Percentiles rank a stretch among this genome's conserved stretches.
These are phyloP conservation scores for Sphaceloma murrayae DNA, from an alignment of 2,329 filamentous ascomycete species.

Conservation along the genomic window DNA sequence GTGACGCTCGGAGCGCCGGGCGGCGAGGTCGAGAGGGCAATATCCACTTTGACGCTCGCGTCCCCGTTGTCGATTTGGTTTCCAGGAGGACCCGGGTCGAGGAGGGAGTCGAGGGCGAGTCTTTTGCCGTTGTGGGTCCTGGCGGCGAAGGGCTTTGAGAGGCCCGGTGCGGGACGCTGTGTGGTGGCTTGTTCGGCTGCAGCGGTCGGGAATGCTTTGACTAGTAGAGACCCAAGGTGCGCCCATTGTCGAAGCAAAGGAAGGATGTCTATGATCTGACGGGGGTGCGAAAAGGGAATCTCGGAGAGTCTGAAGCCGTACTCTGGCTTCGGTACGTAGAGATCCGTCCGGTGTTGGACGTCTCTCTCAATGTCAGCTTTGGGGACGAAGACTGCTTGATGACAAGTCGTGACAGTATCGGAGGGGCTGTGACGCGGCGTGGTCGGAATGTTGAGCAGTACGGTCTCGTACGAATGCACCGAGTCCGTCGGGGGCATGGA, in stretches of 20 bases:
- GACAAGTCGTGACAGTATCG: conserved; percentile 14
- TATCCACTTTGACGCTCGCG: no score
- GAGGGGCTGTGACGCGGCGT: conserved; percentile 14
- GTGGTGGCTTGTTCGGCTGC: background rate
- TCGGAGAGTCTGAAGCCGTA: conserved; percentile 58
- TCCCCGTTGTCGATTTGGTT: no score
- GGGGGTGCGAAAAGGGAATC: conserved; percentile 67
- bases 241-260: conserved; percentile 67
- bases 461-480: conserved; percentile 9
- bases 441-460: conserved; percentile 8
- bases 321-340: conserved; percentile 64
- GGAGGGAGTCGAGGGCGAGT: conserved; percentile 2
- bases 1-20: conserved; percentile 18
- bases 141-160: background rate
- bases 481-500: conserved; percentile 1
- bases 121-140: conserved; percentile 2
- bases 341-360: conserved; percentile 43
- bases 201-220: conserved; percentile 47
- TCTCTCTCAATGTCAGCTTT: conserved; percentile 20
- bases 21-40: conserved; percentile 16
- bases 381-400: conserved; percentile 1
- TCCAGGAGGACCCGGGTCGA: no score
- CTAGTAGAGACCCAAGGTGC: conserved; percentile 55
- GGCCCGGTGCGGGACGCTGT: background rate
- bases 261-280: conserved; percentile 64